phyloP scores from a whole-genome alignment of 257 asterid genomes.

The Dorcoceras hygrometricum region DNA sequence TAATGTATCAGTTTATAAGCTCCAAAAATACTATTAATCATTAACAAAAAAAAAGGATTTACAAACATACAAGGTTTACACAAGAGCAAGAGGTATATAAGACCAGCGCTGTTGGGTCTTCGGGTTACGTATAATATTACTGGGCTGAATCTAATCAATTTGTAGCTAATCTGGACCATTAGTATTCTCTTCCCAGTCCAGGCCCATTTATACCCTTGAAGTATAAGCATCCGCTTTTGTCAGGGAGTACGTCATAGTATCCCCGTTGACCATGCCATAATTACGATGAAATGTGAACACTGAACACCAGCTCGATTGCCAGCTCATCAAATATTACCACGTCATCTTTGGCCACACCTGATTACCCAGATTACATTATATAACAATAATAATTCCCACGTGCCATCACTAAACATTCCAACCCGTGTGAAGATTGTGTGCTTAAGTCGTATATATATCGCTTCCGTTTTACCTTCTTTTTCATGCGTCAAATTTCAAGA shows the following conservation, averaged over 20 bases:
- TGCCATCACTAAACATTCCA: neutral
- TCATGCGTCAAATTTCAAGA: conserved; percentile 13
- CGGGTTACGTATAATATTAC: too few species aligned
- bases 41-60: too few species aligned
- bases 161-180: neutral
- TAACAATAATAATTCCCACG: conserved; percentile 14
- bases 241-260: neutral
- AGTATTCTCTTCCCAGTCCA: too few species aligned
- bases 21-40: too few species aligned
- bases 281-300: neutral
- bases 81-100: too few species aligned
- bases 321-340: neutral
- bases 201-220: neutral
- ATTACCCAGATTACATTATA: neutral
- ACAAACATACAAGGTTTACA: too few species aligned
- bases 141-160: neutral
- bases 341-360: neutral
- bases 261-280: neutral
- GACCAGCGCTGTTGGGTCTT: too few species aligned
- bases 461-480: conserved; percentile 28
- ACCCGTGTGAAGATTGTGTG: conserved; percentile 31
- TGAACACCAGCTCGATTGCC: neutral
- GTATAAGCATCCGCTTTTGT: neutral
- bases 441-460: conserved; percentile 32
- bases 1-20: too few species aligned